phyloP scores from a whole-genome alignment of 768 basidiomycete species.

The Agaricus blazei region DNA sequence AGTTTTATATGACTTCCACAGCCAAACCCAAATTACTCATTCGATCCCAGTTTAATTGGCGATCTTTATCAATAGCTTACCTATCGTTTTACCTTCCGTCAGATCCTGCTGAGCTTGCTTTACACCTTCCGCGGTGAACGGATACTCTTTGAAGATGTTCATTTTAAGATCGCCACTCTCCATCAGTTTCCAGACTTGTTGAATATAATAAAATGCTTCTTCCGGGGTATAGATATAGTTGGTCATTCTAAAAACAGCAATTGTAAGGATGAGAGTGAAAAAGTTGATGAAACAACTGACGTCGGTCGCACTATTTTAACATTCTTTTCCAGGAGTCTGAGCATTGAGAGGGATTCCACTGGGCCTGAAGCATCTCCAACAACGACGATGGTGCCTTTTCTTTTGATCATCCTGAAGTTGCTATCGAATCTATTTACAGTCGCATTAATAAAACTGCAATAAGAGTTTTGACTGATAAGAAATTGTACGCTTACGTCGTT shows the following conservation, averaged over 20 bases:
- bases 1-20: no score
- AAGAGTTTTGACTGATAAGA: no score
- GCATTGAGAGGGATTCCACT: slow-evolving; percentile 67
- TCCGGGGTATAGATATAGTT: slow-evolving; percentile 73
- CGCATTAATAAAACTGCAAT: background rate
- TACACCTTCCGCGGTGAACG: slow-evolving; percentile 78
- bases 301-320: slow-evolving; percentile 72
- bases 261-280: background rate
- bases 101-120: slow-evolving; percentile 76
- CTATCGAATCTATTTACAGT: slow-evolving; percentile 53
- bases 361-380: slow-evolving; percentile 91
- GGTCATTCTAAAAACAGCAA: slow-evolving; percentile 40
- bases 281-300: slow-evolving; percentile 33
- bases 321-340: slow-evolving; percentile 78
- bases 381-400: slow-evolving; percentile 87
- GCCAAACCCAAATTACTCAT: no score
- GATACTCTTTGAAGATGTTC: slow-evolving; percentile 71
- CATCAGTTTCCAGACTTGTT: slow-evolving; percentile 59
- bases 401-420: slow-evolving; percentile 73
- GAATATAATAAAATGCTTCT: slow-evolving; percentile 65
- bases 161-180: slow-evolving; percentile 57
- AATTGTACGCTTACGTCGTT: slow-evolving; percentile 63
- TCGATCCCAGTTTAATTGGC: slow-evolving; percentile 12
- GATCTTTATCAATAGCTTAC: slow-evolving; percentile 83
- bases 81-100: slow-evolving; percentile 69